Percentiles rank a stretch among this genome's conserved stretches.
Conservation (phyloP, 768 basidiomycete genomes). For the Gymnopilus dilepis region DNA sequence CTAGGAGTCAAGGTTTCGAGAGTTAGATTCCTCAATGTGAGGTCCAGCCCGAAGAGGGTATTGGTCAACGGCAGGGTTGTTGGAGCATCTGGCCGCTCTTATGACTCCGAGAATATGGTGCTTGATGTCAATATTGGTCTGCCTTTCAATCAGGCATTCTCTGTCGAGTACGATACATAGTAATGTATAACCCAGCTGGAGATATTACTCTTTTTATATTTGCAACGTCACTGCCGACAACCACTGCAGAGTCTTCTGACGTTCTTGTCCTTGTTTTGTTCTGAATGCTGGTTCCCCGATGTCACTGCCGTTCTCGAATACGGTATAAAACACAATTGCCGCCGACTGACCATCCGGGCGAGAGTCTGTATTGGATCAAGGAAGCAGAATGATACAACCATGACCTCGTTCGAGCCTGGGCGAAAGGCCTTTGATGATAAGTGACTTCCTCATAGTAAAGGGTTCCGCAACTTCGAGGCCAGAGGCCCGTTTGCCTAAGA, state of each 20-base stretch:
- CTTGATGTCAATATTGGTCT: conserved; percentile 47
- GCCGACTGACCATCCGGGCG: neutral
- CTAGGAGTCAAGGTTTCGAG: conserved; percentile 42
- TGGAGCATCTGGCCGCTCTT: conserved; percentile 28
- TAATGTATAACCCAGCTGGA: neutral
- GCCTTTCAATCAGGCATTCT: conserved; percentile 34
- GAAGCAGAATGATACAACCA: no score
- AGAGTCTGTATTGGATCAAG: neutral
- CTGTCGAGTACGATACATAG: conserved; percentile 8
- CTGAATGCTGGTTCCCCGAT: no score
- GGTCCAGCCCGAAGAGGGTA: conserved; percentile 34
- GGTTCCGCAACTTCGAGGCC: no score
- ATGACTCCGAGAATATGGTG: conserved; percentile 45
- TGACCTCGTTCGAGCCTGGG: no score
- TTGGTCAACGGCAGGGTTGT: conserved; percentile 34
- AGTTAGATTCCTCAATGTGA: conserved; percentile 45
- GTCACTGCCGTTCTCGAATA: no score
- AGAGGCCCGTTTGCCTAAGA: no score
- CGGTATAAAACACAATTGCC: no score
- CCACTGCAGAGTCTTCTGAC: no score
- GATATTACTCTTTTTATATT: neutral
- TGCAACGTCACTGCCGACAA: no score
- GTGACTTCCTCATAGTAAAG: no score
- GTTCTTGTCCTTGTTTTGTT: no score
- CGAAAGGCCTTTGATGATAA: no score